Evolutionary conservation across 441 rosid species (phyloP).

Genomic region (Aquilaria agallochum): DNA sequence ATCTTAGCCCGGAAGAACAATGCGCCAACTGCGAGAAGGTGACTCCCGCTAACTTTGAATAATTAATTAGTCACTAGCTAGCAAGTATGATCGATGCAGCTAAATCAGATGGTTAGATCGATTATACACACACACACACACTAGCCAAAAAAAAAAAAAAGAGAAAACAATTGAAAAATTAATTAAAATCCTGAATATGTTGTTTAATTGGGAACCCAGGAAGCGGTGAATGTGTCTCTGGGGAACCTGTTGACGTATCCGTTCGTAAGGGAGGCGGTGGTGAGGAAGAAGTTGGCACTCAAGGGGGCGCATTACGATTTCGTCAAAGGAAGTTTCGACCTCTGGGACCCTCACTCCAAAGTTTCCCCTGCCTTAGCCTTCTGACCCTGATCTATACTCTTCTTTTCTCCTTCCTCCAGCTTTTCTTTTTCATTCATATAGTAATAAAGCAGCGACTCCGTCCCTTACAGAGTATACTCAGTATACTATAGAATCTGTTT

Average conservation of each 20-base stretch:
- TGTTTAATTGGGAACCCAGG: constrained; percentile 37
- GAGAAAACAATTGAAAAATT: not conserved
- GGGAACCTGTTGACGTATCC: constrained; percentile 92
- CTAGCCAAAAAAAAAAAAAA: not conserved
- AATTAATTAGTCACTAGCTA: too few species aligned
- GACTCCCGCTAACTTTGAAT: too few species aligned
- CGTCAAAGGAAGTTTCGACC: constrained; percentile 65
- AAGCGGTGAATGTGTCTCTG: constrained; percentile 89
- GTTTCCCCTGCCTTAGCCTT: constrained; percentile 33
- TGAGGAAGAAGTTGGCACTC: constrained; percentile 44
- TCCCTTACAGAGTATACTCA: constrained; percentile 4
- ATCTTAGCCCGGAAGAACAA: constrained; percentile 47
- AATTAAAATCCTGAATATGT: too few species aligned
- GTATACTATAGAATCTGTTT: too few species aligned
- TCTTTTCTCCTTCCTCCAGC: not conserved
- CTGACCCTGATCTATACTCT: constrained; percentile 10
- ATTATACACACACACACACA: too few species aligned
- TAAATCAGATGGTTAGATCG: too few species aligned
- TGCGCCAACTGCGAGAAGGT: constrained; percentile 87
- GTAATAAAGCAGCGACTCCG: not conserved
- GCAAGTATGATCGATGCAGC: too few species aligned
- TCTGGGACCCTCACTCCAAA: constrained; percentile 81
- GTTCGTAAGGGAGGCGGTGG: constrained; percentile 68
- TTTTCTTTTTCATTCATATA: constrained; percentile 5
- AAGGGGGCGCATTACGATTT: constrained; percentile 92